Percentiles rank a stretch among this genome's conserved stretches.
Evolutionary conservation across 176 grass and related monocot species (phyloP).

Genomic region (Musa beccarii): DNA sequence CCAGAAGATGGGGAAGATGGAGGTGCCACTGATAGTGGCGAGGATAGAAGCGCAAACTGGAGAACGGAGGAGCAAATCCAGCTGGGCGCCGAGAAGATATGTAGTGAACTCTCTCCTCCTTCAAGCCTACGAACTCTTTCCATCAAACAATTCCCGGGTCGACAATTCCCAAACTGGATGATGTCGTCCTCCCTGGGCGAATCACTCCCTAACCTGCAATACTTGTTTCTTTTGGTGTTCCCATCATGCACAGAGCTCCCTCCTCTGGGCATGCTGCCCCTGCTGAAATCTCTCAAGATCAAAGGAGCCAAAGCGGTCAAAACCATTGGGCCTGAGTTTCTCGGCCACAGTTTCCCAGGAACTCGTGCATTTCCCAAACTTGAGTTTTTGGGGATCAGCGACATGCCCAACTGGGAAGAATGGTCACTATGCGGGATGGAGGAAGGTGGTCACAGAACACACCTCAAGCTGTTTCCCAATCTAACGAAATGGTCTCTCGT

Average conservation of each 20-base stretch:
- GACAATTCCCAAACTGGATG: constrained; percentile 61
- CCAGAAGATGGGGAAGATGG: background rate
- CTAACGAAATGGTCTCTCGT: no score
- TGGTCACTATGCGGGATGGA: constrained; percentile 17
- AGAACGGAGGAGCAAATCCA: background rate
- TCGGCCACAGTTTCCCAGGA: background rate
- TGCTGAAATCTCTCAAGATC: constrained; percentile 18
- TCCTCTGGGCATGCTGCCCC: constrained; percentile 12
- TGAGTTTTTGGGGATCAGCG: background rate
- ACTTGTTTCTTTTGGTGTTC: background rate
- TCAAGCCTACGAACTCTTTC: constrained; percentile 42
- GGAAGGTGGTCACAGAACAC: background rate
- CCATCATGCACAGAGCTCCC: constrained; percentile 11
- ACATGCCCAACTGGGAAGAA: constrained; percentile 30
- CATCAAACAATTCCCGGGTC: constrained; percentile 49
- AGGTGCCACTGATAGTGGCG: background rate
- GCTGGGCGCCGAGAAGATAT: constrained; percentile 53
- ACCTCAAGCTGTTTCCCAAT: no score
- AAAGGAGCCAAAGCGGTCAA: background rate
- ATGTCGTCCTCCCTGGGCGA: constrained; percentile 33
- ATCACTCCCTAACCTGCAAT: constrained; percentile 13
- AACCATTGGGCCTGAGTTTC: constrained; percentile 20
- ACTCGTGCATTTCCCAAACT: constrained; percentile 4
- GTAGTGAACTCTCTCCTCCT: constrained; percentile 54
- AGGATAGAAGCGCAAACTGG: constrained; percentile 9